Base-by-base conservation (phyloP, 2,329 filamentous ascomycete genomes). In the Aspergillus sp. region DNA sequence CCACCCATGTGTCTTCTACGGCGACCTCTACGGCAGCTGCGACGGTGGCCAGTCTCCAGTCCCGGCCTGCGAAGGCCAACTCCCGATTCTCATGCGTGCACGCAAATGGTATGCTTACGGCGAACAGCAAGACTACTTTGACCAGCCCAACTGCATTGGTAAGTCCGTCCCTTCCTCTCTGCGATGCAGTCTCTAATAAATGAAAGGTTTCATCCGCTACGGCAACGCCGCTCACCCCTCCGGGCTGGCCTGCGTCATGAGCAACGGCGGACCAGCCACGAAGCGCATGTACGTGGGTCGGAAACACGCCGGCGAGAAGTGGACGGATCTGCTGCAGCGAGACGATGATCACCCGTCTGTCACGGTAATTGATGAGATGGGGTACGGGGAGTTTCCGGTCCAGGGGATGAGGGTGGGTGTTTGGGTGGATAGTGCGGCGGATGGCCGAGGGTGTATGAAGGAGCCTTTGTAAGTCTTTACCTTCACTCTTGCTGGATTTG, bases 281-380 rank as follows among this genome's bases (percentile, higher is more conserved):
- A 86, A 85, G 68, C 81, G 77, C 63, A 90, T 90, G 87, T 82
- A 80, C 63, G 85, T 89, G 21, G 88, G 88, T 0, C 72, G 79
- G 52, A 75, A 78, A 36, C 84, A 87, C 67, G 79, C 80, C 1
- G 85, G 84, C 0, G 84, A 89, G 75, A 72, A 78, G 32, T 90
- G 88, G 87, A 85, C 83, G 0, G 87, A 90, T 75, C 67, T 90
- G 0, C 71, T 87, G 32, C 32, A 36, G 12, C 32, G 32, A 55
- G 82, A 78, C 5, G 83, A 82, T 79, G 79, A 81, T 55, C 70
- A 82, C 55, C 80, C 79, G 0, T 77, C 84, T 65, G 83, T 89
- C 0, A 45, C 41, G 41, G 71, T 76, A 25, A 87, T 90, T 65
- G 86, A 86, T 64, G 71, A 79, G 2, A 77, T 84, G 47, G 88